Base-by-base conservation (phyloP, 2,329 filamentous ascomycete species). In the Cladosporium halotolerans region DNA sequence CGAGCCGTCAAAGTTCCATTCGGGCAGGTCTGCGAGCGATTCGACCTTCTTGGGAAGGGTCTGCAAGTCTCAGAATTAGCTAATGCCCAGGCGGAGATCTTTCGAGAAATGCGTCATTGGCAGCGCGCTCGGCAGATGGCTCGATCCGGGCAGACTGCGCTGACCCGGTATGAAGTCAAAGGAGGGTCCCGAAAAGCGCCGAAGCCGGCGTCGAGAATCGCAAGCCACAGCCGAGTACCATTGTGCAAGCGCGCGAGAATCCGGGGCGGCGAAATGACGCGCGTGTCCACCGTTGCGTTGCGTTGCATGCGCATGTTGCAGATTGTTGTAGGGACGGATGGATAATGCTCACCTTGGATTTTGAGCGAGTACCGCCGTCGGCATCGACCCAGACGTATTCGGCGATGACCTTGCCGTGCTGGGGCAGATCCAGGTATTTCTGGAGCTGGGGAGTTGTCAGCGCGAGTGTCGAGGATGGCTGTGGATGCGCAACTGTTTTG, bases 311-410 rank as follows among this genome's bases (percentile, higher is more conserved):
- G 16, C 13, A 39, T 39, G 16, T 14, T 13, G 36, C 13, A 39
- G 36, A 8, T 7, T 39, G 36, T 39, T 39, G 36, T 36, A 11
- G 19, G 11, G 7, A 23, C 5, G 13, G 33, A 14, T 36, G 51
- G 16, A 47, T 16, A 10, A 54, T 60, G 79, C 89, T 80, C 80
- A 96, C 92, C 82, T 90, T 95, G 70, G 88, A 92, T 80, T 97
- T 99, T 72, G 90, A 96, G 68, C 93, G 90, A 65, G 88, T 81
- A 68, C 86, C 85, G 71, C 91, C 90, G 61, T 77, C 74, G 61
- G 87, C 79, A 70, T 96, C 91, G 71, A 96, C 86, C 92, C 92
- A 96, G 79, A 96, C 84, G 77, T 96, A 96, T 78, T 96, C 92
- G 69, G 90, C 92, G 75, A 96, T 93, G 70, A 95, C 79, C 65